Evolutionary conservation across 176 grass and related monocot genomes (phyloP), one percentile per base, ranked within the genome.

Genomic region (Aegilops longissima): DNA sequence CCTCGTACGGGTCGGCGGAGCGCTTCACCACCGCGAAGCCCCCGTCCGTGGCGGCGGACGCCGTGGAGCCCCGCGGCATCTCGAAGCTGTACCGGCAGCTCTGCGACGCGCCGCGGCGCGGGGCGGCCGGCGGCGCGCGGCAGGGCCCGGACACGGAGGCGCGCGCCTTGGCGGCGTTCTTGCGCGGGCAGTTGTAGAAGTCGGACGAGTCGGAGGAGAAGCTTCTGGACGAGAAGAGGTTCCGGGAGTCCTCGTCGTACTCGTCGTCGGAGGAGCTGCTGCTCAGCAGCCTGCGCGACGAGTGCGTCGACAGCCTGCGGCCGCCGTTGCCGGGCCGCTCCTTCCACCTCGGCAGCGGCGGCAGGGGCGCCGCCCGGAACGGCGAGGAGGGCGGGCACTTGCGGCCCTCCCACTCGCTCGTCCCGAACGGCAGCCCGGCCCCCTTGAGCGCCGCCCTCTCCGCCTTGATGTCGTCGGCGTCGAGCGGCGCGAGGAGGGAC

Each of bases 161-260:
- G 59, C 86, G 83, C 44, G 84, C 77, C 62, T 18, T 49, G 70
- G 23, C 11, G 66, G n/a, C 4, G 52, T 9, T 83, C 25, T 40
- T 66, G 81, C 82, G 84, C 36, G 81, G 27, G 61, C 78, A 86
- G 80, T 85, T 77, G 90, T 97, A 97, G 81, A 93, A 95, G 75
- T 90, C 95, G 10, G 90, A 90, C 6, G 95, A 95, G 83, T 93
- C 93, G 25, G 95, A 97, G 47, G 92, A 93, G 82, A 97, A 95
- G 80, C 87, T 93, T n/a, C 85, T 80, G 0, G 92, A 93, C 17
- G 95, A 97, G 85, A 97, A 91, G 69, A 95, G 89, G 70, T 94
- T 85, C 68, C 85, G 29, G 40, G 85, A 81, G 24, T 97, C 92
- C 7, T 80, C 89, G 29, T 87, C 92, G 70, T 97, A 62, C 72